These are phyloP conservation scores for Hericium erinaceus DNA, from an alignment of 768 basidiomycete genomes.

Conservation along the genomic window DNA sequence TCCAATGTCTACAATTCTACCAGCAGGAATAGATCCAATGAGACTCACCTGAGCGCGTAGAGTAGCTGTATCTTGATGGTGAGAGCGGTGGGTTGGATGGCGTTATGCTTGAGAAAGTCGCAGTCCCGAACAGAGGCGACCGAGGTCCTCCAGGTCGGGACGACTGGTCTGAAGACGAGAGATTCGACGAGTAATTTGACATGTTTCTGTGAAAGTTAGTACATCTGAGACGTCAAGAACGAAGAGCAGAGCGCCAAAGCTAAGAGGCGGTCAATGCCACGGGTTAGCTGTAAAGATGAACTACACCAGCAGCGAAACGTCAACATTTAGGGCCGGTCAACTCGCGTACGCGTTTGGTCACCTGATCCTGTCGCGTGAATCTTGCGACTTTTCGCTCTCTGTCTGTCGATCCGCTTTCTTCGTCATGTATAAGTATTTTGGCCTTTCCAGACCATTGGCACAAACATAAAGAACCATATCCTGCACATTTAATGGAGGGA, in stretches of 20 bases:
- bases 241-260: conserved; percentile 27
- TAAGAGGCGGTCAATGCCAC: not conserved
- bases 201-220: conserved; percentile 22
- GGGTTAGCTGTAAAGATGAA: not conserved
- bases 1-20: not conserved
- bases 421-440: no score
- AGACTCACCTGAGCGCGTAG: conserved; percentile 43
- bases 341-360: conserved; percentile 31
- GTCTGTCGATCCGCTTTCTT: not conserved
- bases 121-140: conserved; percentile 56
- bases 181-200: conserved; percentile 24
- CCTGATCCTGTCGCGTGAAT: conserved; percentile 23
- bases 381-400: not conserved
- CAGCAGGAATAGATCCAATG: no score
- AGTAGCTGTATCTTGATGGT: conserved; percentile 51
- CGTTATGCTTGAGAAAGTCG: conserved; percentile 44
- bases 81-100: conserved; percentile 42
- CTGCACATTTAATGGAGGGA: no score
- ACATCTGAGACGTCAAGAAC: conserved; percentile 21
- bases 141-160: conserved; percentile 27
- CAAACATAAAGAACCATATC: no score
- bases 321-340: conserved; percentile 31
- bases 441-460: no score
- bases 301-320: conserved; percentile 11
- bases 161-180: conserved; percentile 19